Base-by-base conservation (phyloP, 371 early-diverging fungal species). In the Phascolomyces articulosus region DNA sequence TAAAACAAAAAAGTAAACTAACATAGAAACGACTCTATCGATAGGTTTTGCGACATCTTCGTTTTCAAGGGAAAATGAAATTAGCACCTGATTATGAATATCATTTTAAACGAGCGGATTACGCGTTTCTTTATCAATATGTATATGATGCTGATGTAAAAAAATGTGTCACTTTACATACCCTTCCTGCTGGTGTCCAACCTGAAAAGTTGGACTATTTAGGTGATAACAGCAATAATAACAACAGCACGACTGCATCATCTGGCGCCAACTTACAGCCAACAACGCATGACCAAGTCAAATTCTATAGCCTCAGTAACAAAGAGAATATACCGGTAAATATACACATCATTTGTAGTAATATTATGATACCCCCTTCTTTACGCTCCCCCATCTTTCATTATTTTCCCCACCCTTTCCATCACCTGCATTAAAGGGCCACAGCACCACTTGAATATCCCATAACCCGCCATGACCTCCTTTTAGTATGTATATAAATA, bases 121-220 rank as follows among this genome's bases (percentile, higher is more conserved):
- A 85, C 21, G 93, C 94, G 0, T 96, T 96, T 73, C 71, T 85
- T 34, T 88, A 93, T 68, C 95, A 95, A 60, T 82, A 90, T 0
- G 96, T 96, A 4, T 96, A 83, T 66, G 93, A 93, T 59, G 88
- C 89, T 1, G 47, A 59, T 40, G 51, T 28, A 11, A 31, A 41
- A 16, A 49, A 18, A 2, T 29, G 47, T 15, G n/a, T 51, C 49
- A 47, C 49, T 21, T 31, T 61, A 27, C 49, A 61, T 28, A 23
- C 40, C 20, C 62, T 31, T 24, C 60, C 65, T 24, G 55, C 40
- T 6, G 60, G 34, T 28, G 40, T 59, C 18, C 28, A 44, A 8
- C 53, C 26, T n/a, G 60, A 58, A 26, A 26, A 40, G 34, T 18
- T 65, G 65, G 57, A 65, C 15, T 65, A 59, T 41, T 47, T 65